Base-by-base conservation (phyloP, 768 basidiomycete genomes). In the Astraeus odoratus region DNA sequence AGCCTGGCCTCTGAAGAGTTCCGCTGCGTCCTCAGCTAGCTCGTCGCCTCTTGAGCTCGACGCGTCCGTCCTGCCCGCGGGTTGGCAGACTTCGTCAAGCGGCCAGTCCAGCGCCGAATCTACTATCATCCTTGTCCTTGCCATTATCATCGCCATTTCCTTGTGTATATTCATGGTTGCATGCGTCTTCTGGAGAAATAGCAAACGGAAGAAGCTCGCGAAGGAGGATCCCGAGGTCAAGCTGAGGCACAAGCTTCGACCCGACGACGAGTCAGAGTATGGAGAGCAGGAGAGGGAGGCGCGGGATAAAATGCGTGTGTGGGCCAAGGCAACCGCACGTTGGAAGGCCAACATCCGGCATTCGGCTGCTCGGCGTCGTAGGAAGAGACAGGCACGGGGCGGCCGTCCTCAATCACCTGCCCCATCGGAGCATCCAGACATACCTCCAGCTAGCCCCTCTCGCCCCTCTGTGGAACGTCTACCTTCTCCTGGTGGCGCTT, bases 281-380 rank as follows among this genome's bases (percentile, higher is more conserved):
- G 66, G 60, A 36, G 58, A 51, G 5, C 59, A 63, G 8, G 74
- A 78, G 48, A 72, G 68, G 48, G 76, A 78, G 38, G 59, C 63
- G 7, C 75, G 69, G 42, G 57, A 59, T 4, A 76, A 76, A 49
- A 75, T 81, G 58, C 78, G 75, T 52, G 54, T 80, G 39, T 86
- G 83, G 83, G 71, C 74, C 1, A 72, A 66, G 48, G 83, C 84
- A 2, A 78, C 76, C 1, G 78, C 78, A 7, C 73, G 81, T 35
- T 89, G 86, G 86, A 78, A 71, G 51, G 76, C 75, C 3, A 79
- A 80, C 42, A 72, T 77, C 8, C 76, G 78, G 22, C 70, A 76
- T 46, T 66, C 76, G n/a, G 77, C n/a, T n/a, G n/a, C 78, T 7
- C 75, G 83, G 29, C 76, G 78, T 39, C 71, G 86, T 45, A 71